phyloP scores from a whole-genome alignment of 2,329 filamentous ascomycete genomes.

The Phyllosticta paracitricarpa region DNA sequence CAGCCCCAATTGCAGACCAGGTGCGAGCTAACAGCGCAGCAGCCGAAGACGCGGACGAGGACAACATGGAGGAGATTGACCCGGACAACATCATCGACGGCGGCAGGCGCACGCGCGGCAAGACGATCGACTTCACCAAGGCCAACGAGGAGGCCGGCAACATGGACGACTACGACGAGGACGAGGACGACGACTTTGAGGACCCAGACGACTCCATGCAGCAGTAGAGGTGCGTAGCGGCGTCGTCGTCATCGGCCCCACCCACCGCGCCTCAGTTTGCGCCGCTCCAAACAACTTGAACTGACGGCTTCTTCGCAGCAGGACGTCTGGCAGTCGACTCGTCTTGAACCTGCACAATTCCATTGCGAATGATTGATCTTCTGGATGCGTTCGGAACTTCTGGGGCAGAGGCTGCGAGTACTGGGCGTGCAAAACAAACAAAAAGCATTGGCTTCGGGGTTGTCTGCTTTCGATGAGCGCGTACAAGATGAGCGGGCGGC shows the following conservation, averaged over 20 bases:
- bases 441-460: slow-evolving; percentile 6
- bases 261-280: background rate
- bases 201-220: slow-evolving; percentile 62
- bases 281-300: background rate
- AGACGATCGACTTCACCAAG: slow-evolving; percentile 87
- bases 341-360: background rate
- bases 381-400: background rate
- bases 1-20: background rate
- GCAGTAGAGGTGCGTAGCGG: slow-evolving; percentile 30
- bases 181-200: slow-evolving; percentile 60
- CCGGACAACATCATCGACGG: slow-evolving; percentile 72
- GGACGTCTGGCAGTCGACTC: background rate
- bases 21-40: background rate
- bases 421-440: background rate
- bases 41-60: slow-evolving; percentile 63
- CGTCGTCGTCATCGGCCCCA: background rate
- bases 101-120: slow-evolving; percentile 79
- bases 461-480: background rate
- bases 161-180: slow-evolving; percentile 70
- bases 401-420: background rate
- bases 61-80: slow-evolving; percentile 87
- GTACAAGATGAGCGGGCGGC: background rate
- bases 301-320: background rate
- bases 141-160: slow-evolving; percentile 68
- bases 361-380: background rate